Evolutionary conservation across 345 rosid species (phyloP).

Genomic region (Diplotaxis tenuifolia): DNA sequence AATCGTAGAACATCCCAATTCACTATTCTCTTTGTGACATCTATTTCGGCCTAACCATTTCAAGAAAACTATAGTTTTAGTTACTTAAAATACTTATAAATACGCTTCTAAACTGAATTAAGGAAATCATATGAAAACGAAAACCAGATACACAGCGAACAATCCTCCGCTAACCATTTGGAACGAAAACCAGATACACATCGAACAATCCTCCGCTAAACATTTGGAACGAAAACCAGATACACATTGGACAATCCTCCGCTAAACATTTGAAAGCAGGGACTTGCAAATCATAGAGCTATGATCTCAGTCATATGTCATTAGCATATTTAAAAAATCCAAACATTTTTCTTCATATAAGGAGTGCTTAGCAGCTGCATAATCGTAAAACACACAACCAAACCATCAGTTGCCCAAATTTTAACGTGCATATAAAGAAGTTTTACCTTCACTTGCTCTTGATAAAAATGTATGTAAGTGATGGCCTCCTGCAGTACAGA

Average conservation of each 20-base stretch:
- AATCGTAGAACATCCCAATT: neutral
- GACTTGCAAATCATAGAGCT: neutral
- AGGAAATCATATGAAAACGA: too few species aligned
- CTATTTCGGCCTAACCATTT: neutral
- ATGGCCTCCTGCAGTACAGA: conserved; percentile 80
- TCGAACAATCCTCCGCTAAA: too few species aligned
- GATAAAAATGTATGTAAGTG: conserved; percentile 64
- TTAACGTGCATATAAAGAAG: neutral
- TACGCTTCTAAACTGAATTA: too few species aligned
- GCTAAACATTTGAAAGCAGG: neutral
- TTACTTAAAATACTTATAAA: too few species aligned
- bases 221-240: too few species aligned
- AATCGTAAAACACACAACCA: neutral
- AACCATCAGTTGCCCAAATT: neutral
- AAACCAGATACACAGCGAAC: too few species aligned
- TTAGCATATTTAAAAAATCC: neutral
- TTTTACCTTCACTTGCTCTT: conserved; percentile 78
- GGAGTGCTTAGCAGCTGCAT: conserved; percentile 73
- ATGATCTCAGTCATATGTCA: neutral
- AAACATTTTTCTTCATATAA: conserved; percentile 49
- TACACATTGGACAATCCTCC: neutral
- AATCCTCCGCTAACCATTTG: too few species aligned
- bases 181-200: too few species aligned
- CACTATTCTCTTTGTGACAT: neutral
- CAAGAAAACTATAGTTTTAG: neutral